A percentile compares a stretch with the other conserved stretches of the same genome.
Evolutionary conservation across 805 yeast genomes (phyloP).

Genomic region (Lipomyces starkeyi): DNA sequence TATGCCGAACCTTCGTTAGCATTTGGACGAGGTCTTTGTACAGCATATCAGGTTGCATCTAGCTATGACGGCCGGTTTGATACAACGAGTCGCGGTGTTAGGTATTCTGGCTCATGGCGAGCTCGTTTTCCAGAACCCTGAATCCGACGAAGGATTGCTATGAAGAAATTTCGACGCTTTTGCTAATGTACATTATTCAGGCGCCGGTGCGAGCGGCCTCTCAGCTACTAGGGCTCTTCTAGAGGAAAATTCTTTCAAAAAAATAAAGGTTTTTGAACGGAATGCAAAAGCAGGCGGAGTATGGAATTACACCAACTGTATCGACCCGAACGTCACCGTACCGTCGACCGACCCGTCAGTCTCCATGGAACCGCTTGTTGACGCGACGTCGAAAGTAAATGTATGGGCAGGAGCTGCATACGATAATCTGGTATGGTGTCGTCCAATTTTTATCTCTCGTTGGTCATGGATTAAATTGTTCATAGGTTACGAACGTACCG

Average conservation of each 20-base stretch:
- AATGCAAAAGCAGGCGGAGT: constrained; percentile 73
- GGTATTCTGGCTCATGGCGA: not conserved
- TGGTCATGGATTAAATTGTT: not conserved
- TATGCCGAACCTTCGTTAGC: too few relatives aligned
- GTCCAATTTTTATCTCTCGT: not conserved
- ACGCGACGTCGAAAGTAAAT: constrained; percentile 39
- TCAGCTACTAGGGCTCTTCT: constrained; percentile 68
- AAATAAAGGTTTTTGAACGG: constrained; percentile 65
- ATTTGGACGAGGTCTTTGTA: not conserved
- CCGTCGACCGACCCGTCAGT: constrained; percentile 46
- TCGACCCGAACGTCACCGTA: constrained; percentile 40
- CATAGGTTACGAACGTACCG: constrained; percentile 65
- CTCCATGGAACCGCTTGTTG: constrained; percentile 36
- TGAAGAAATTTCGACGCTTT: not conserved
- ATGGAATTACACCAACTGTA: constrained; percentile 65
- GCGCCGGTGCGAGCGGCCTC: constrained; percentile 37
- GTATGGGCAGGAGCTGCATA: constrained; percentile 65
- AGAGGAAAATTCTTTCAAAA: constrained; percentile 54
- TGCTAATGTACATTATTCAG: constrained; percentile 9
- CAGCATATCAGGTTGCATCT: not conserved
- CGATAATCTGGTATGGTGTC: constrained; percentile 54
- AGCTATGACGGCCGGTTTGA: not conserved
- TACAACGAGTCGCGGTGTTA: not conserved
- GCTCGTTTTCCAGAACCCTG: not conserved
- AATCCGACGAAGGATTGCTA: not conserved